Conservation (phyloP, 768 basidiomycete species). For the Pleurotus platypus region DNA sequence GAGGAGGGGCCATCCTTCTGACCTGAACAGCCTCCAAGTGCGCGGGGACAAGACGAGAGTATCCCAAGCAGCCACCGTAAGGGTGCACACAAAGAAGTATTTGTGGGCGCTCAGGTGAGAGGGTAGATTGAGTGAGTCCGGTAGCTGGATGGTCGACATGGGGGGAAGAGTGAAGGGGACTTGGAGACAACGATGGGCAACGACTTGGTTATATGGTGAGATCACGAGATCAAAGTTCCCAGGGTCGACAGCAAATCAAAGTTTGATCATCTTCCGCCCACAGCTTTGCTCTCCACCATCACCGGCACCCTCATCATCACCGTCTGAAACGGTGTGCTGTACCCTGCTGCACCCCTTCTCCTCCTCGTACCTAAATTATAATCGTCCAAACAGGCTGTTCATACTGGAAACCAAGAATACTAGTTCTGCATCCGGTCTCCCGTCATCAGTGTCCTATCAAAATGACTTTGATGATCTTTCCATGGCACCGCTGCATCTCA, state of each 20-base stretch:
- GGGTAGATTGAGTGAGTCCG: slow-evolving; percentile 67
- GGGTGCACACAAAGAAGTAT: slow-evolving; percentile 86
- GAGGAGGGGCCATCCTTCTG: slow-evolving; percentile 69
- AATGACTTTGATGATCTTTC: too few relatives aligned
- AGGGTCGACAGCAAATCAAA: slow-evolving; percentile 7
- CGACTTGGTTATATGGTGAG: slow-evolving; percentile 1
- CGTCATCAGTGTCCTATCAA: too few relatives aligned
- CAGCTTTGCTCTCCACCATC: background rate
- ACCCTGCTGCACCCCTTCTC: too few relatives aligned
- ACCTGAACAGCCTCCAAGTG: slow-evolving; percentile 66
- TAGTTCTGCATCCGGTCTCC: too few relatives aligned
- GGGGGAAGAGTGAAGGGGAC: slow-evolving; percentile 9
- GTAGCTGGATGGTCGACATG: slow-evolving; percentile 39
- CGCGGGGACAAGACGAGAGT: slow-evolving; percentile 80
- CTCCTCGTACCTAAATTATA: too few relatives aligned
- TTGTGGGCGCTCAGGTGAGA: slow-evolving; percentile 83
- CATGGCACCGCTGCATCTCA: too few relatives aligned
- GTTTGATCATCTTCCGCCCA: slow-evolving; percentile 5
- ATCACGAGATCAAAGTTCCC: background rate
- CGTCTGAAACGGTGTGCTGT: background rate
- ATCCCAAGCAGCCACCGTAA: slow-evolving; percentile 89
- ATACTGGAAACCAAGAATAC: too few relatives aligned
- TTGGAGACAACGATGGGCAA: slow-evolving; percentile 6
- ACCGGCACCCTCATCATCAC: background rate
- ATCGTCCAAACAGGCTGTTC: too few relatives aligned